These are phyloP conservation scores for Tillandsia fasciculata DNA, from an alignment of 176 grass and related monocot genomes.

Conservation along the genomic window DNA sequence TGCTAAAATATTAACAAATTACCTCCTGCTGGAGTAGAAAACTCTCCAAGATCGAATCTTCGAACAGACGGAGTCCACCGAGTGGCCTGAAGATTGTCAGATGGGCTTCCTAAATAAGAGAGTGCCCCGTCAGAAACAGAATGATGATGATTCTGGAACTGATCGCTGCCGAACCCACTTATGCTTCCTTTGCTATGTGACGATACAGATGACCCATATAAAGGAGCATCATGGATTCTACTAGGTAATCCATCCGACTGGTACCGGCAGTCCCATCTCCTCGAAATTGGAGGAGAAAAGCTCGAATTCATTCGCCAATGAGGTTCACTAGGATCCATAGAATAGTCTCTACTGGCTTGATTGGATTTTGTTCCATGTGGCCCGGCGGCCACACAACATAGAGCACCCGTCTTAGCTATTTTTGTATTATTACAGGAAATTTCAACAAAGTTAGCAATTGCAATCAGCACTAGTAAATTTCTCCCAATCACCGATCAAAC, in stretches of 20 bases:
- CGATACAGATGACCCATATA: constrained; percentile 43
- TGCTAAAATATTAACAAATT: constrained; percentile 19
- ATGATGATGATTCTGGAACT: constrained; percentile 71
- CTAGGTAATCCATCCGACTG: constrained; percentile 50
- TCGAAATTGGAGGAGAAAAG: constrained; percentile 72
- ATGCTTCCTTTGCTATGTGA: constrained; percentile 58
- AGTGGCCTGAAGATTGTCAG: constrained; percentile 61
- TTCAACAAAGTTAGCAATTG: background rate
- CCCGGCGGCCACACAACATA: constrained; percentile 93
- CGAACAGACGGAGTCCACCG: constrained; percentile 79
- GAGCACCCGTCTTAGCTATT: constrained; percentile 89
- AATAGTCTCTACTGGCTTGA: constrained; percentile 51
- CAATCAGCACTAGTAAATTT: background rate
- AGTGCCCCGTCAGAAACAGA: constrained; percentile 89
- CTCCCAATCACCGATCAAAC: background rate
- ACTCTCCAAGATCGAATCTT: constrained; percentile 85
- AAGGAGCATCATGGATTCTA: constrained; percentile 44
- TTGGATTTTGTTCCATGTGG: constrained; percentile 93
- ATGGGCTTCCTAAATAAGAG: constrained; percentile 82
- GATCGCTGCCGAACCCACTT: constrained; percentile 50
- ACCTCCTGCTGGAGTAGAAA: constrained; percentile 75
- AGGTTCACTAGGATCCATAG: constrained; percentile 84
- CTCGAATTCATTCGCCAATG: constrained; percentile 80
- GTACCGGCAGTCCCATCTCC: constrained; percentile 62
- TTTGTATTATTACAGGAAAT: constrained; percentile 28